Evolutionary conservation across 2,329 filamentous ascomycete species (phyloP).

Genomic region (Phialemonium atrogriseum): DNA sequence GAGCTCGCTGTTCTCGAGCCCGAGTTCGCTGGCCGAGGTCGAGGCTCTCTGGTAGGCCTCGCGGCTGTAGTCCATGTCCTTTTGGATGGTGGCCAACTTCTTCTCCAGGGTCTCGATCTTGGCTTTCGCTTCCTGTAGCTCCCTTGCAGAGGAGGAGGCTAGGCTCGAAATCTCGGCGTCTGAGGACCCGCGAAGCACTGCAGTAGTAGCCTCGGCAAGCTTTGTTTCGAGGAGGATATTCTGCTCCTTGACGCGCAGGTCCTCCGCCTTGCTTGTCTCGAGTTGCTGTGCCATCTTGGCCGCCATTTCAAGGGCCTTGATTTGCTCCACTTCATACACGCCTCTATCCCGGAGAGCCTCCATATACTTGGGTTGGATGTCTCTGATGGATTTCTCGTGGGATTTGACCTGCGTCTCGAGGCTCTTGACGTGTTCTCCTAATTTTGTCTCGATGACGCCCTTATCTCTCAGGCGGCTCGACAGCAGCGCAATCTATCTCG

Average conservation of each 20-base stretch:
- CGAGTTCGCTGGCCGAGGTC: slow-evolving; percentile 34
- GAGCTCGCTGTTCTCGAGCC: slow-evolving; percentile 37
- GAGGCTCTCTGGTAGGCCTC: slow-evolving; percentile 52
- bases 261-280: slow-evolving; percentile 27
- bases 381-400: slow-evolving; percentile 32
- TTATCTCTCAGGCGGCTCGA: slow-evolving; percentile 25
- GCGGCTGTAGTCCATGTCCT: slow-evolving; percentile 48
- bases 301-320: slow-evolving; percentile 26
- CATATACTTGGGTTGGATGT: slow-evolving; percentile 38
- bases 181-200: too few species aligned
- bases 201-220: slow-evolving; percentile 24
- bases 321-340: slow-evolving; percentile 36
- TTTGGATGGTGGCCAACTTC: slow-evolving; percentile 24
- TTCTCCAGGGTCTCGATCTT: slow-evolving; percentile 31
- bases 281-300: slow-evolving; percentile 25
- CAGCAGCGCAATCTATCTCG: slow-evolving; percentile 26
- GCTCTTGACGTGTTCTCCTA: slow-evolving; percentile 28
- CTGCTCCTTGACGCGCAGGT: slow-evolving; percentile 28
- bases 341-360: slow-evolving; percentile 43
- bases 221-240: slow-evolving; percentile 25
- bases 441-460: slow-evolving; percentile 11
- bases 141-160: slow-evolving; percentile 27
- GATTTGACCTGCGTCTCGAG: slow-evolving; percentile 38
- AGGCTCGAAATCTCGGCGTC: slow-evolving; percentile 25
- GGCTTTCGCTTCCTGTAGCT: slow-evolving; percentile 29